These are phyloP conservation scores for Penicillium verrucosum DNA, from an alignment of 2,329 filamentous ascomycete genomes.

Conservation along the genomic window DNA sequence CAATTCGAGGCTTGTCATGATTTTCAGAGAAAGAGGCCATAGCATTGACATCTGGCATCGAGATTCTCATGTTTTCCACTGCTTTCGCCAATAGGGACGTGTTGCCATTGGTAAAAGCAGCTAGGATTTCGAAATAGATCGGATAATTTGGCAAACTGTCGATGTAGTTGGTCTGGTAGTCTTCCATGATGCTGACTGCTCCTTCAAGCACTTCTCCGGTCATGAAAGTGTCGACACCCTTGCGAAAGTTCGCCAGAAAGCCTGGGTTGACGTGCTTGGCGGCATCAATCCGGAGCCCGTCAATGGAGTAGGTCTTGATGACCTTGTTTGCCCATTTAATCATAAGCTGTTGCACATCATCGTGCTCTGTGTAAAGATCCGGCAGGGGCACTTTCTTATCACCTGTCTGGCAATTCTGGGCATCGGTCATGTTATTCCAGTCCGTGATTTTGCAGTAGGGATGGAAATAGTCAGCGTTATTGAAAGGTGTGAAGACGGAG, in stretches of 20 bases:
- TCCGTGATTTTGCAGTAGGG: conserved; percentile 29
- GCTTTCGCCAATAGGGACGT: conserved; percentile 24
- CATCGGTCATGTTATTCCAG: conserved; percentile 31
- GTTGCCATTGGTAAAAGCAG: conserved; percentile 33
- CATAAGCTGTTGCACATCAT: conserved; percentile 37
- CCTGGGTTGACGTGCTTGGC: conserved; percentile 45
- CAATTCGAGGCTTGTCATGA: conserved; percentile 57
- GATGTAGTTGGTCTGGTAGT: conserved; percentile 42
- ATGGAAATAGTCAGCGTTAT: conserved; percentile 33
- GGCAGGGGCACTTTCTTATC: conserved; percentile 46
- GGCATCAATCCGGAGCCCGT: conserved; percentile 52
- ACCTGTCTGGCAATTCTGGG: conserved; percentile 20
- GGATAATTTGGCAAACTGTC: conserved; percentile 48
- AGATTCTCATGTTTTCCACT: conserved; percentile 23
- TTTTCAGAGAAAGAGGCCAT: conserved; percentile 58
- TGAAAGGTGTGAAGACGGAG: conserved; percentile 25
- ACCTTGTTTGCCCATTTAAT: conserved; percentile 41
- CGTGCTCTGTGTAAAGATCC: conserved; percentile 47
- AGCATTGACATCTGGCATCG: conserved; percentile 43
- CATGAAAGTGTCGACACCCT: conserved; percentile 40
- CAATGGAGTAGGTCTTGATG: conserved; percentile 45
- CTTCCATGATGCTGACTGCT: conserved; percentile 36
- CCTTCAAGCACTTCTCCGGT: conserved; percentile 46
- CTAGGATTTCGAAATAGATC: conserved; percentile 32
- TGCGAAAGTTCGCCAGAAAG: conserved; percentile 40